These are phyloP conservation scores for Hydnum rufescens DNA, from an alignment of 768 basidiomycete genomes.

Conservation along the genomic window DNA sequence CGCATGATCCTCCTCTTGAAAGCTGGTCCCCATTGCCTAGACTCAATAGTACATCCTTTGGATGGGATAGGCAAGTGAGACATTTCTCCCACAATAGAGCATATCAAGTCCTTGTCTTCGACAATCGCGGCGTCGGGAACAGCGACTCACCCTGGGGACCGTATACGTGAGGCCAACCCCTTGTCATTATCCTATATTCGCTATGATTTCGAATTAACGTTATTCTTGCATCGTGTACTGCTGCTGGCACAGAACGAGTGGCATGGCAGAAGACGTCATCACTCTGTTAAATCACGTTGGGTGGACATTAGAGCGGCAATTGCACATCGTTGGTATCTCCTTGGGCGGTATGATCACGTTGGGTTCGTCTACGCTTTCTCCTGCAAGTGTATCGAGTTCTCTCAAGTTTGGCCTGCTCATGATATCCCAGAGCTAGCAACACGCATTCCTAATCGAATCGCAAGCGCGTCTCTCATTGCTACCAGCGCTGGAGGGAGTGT, in stretches of 20 bases:
- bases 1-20: conserved; percentile 9
- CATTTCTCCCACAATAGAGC: conserved; percentile 35
- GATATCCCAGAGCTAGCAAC: conserved; percentile 48
- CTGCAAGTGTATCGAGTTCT: background rate
- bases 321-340: conserved; percentile 58
- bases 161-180: conserved; percentile 42
- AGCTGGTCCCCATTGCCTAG: conserved; percentile 6
- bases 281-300: conserved; percentile 47
- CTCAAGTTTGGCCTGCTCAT: too few relatives aligned
- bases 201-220: conserved; percentile 1
- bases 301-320: conserved; percentile 39
- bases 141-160: conserved; percentile 52
- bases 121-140: conserved; percentile 70
- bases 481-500: conserved; percentile 38
- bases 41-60: conserved; percentile 41
- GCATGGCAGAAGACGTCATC: conserved; percentile 59
- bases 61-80: conserved; percentile 43
- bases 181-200: background rate
- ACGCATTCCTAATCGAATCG: conserved; percentile 44
- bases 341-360: conserved; percentile 76
- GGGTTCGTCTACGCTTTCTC: conserved; percentile 22
- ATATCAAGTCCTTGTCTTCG: conserved; percentile 53
- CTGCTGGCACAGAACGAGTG: conserved; percentile 38
- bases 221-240: too few relatives aligned
- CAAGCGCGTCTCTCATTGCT: conserved; percentile 43